Base-by-base conservation (phyloP, 2,329 filamentous ascomycete genomes). In the Aaosphaeria arxii region DNA sequence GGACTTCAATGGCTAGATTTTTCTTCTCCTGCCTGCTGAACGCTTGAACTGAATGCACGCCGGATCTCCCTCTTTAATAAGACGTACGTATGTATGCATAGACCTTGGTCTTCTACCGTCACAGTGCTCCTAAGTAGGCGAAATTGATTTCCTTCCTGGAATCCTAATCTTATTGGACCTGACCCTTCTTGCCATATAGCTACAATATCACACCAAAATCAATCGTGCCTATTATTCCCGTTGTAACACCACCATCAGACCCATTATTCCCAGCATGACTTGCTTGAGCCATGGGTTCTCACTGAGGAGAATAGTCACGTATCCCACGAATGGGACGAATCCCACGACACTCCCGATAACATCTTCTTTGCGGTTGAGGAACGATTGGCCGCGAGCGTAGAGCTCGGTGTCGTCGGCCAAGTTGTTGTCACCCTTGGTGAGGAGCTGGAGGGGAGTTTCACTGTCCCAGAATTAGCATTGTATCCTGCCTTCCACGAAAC, bases 371-470 rank as follows among this genome's bases (percentile, higher is more conserved):
- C 94, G 83, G 67, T 88, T 85, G 41, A 99, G 79, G 69, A 89
- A 95, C 65, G 89, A 88, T 73, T 99, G 92, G 13, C 88, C 89
- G 36, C 78, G 77, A 3, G 94, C 91, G 69, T 96, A 96, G 13
- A 88, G 80, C 67, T 96, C 91, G 11, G 90, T 95, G 69, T 99
- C 94, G 71, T 97, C 92, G 39, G 89, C 88, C 6, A 84, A 73
- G 69, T 99, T 99, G 78, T 97, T 99, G 74, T 99, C 94, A 57
- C 94, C 94, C 74, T 99, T 99, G 32, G 94, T 99, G 48, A 99
- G 82, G 17, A 99, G 82, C 65, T 89, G 74, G 32, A 81, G 69
- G 11, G 78, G 77, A 40, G 72, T 71, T 56, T 66, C 62, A 47
- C 76, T 80, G 51, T 29, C 38, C 17, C 7, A 17, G 13, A 2